Conservation (phyloP, 192 early-diverging fungal genomes). For the Cladochytrium replicatum region DNA sequence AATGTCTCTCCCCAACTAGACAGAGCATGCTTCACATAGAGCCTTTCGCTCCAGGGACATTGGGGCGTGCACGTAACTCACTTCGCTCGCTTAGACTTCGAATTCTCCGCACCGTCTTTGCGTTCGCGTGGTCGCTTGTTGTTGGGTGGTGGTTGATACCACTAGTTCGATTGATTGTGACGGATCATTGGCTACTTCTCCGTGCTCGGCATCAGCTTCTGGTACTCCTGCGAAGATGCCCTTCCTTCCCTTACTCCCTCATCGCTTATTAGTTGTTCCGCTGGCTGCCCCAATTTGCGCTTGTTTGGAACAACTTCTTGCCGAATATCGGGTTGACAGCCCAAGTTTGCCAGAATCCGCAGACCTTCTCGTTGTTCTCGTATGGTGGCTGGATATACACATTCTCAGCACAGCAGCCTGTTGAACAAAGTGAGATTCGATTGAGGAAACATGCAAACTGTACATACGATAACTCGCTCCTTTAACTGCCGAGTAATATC, state of each 20-base stretch:
- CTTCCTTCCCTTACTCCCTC: neutral
- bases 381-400: constrained; percentile 16
- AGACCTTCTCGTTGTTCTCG: constrained; percentile 43
- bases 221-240: neutral
- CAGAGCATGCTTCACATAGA: constrained; percentile 30
- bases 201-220: constrained; percentile 3
- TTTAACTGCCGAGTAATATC: constrained; percentile 49
- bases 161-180: neutral
- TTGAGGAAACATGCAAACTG: constrained; percentile 2
- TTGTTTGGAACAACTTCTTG: constrained; percentile 3
- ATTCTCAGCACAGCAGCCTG: constrained; percentile 1
- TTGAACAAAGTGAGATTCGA: constrained; percentile 8
- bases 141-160: neutral
- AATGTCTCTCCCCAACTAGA: neutral
- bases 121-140: neutral
- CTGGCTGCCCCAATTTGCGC: constrained; percentile 2
- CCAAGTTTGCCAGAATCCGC: constrained; percentile 55
- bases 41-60: constrained; percentile 21
- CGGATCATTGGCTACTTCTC: constrained; percentile 4
- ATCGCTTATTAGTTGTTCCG: neutral
- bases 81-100: constrained; percentile 5
- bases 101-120: neutral
- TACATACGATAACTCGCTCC: constrained; percentile 30
- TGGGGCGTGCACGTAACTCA: constrained; percentile 16
- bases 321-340: constrained; percentile 58